These are phyloP conservation scores for Penicillium mononematosum DNA, from an alignment of 495 filamentous ascomycete genomes.

Conservation along the genomic window DNA sequence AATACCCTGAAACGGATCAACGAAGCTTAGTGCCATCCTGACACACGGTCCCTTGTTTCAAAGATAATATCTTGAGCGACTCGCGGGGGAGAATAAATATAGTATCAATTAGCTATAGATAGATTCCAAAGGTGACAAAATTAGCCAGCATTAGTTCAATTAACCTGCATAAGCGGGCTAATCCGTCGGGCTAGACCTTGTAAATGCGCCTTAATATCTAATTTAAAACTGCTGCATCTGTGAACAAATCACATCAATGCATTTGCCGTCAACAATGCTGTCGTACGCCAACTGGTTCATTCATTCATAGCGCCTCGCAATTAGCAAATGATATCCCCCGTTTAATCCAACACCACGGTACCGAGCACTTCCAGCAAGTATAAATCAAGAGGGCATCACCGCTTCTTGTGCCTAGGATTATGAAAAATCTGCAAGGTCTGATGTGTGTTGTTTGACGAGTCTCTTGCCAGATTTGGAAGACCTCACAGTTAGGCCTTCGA, in stretches of 20 bases:
- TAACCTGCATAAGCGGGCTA: constrained; percentile 3
- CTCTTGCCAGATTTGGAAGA: background rate
- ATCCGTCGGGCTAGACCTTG: constrained; percentile 4
- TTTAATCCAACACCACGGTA: constrained; percentile 8
- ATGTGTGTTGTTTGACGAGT: background rate
- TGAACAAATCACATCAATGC: constrained; percentile 7
- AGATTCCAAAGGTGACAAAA: constrained; percentile 26
- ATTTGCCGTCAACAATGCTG: constrained; percentile 12
- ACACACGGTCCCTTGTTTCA: constrained; percentile 30
- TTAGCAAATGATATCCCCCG: constrained; percentile 8
- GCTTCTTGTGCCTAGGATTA: background rate
- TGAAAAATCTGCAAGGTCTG: background rate
- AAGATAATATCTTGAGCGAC: constrained; percentile 23
- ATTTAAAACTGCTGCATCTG: constrained; percentile 1
- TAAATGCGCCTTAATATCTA: constrained; percentile 15
- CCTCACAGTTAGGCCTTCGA: constrained; percentile 5
- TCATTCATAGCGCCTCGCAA: constrained; percentile 16
- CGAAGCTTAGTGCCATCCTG: constrained; percentile 21
- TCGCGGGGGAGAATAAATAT: constrained; percentile 19
- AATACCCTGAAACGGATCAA: constrained; percentile 10
- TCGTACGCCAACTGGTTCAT: constrained; percentile 12
- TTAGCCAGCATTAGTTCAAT: constrained; percentile 20
- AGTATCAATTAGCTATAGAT: constrained; percentile 33
- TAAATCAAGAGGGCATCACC: constrained; percentile 13
- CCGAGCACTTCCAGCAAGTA: background rate